These are phyloP conservation scores for Rhodotorula glutinis DNA, from an alignment of 1,284 basidiomycete species.

Conservation along the genomic window DNA sequence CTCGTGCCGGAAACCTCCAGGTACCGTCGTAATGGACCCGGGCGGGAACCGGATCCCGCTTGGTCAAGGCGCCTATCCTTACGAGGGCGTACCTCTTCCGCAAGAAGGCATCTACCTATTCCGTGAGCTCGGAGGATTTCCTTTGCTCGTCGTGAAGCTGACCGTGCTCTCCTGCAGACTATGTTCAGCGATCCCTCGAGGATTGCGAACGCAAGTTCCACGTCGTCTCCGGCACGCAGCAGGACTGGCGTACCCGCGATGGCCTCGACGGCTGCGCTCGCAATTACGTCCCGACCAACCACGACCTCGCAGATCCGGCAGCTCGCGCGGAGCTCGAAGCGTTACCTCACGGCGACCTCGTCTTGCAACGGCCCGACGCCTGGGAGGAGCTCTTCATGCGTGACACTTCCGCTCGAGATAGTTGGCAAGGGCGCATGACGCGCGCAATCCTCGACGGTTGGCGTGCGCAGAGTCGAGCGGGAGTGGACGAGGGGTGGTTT, in stretches of 20 bases:
- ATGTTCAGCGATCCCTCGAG: slow-evolving; percentile 28
- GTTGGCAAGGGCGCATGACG: slow-evolving; percentile 37
- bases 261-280: slow-evolving; percentile 33
- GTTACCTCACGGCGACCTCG: not conserved
- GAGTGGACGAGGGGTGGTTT: slow-evolving; percentile 11
- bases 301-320: slow-evolving; percentile 4
- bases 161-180: slow-evolving; percentile 14
- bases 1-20: slow-evolving; percentile 24
- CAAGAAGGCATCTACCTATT: slow-evolving; percentile 22
- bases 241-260: slow-evolving; percentile 33
- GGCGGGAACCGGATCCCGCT: slow-evolving; percentile 6
- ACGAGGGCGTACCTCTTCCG: slow-evolving; percentile 18
- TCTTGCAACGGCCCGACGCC: slow-evolving; percentile 20
- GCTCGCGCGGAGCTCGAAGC: not conserved
- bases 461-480: not conserved
- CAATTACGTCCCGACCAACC: slow-evolving; percentile 29
- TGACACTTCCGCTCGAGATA: slow-evolving; percentile 20
- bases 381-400: slow-evolving; percentile 19
- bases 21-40: slow-evolving; percentile 20
- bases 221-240: slow-evolving; percentile 17
- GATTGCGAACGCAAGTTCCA: slow-evolving; percentile 30
- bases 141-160: too few relatives aligned
- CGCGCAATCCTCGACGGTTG: slow-evolving; percentile 22
- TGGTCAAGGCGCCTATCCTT: slow-evolving; percentile 22
- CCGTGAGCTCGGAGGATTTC: slow-evolving; percentile 11